Conservation (phyloP, 2,329 filamentous ascomycete species). For the Cytospora mali region DNA sequence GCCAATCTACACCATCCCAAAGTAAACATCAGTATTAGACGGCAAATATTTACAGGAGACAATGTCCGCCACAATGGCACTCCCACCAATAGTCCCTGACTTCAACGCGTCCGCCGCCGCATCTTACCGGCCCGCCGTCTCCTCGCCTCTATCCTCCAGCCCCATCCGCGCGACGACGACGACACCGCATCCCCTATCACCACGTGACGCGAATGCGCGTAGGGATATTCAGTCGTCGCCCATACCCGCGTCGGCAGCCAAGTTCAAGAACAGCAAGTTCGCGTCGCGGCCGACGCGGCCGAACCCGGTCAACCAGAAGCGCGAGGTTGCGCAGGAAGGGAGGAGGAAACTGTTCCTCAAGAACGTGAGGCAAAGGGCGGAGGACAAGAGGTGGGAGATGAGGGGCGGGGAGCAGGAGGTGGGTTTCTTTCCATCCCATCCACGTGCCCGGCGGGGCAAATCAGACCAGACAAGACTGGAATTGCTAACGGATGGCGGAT, state of each 20-base stretch:
- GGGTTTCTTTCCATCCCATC: constrained; percentile 24
- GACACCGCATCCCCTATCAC: constrained; percentile 47
- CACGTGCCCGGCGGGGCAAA: constrained; percentile 40
- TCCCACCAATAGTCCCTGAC: constrained; percentile 47
- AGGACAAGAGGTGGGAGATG: constrained; percentile 62
- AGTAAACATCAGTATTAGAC: background rate
- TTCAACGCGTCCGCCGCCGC: constrained; percentile 38
- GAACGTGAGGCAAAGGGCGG: constrained; percentile 62
- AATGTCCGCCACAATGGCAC: constrained; percentile 42
- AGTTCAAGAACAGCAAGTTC: constrained; percentile 45
- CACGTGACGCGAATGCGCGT: constrained; percentile 46
- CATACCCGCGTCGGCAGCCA: constrained; percentile 35
- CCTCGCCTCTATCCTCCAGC: constrained; percentile 60
- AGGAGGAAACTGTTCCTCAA: constrained; percentile 70
- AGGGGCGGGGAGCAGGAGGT: constrained; percentile 66
- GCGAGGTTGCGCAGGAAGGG: constrained; percentile 65
- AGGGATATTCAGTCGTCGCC: constrained; percentile 51
- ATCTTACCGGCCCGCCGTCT: constrained; percentile 48
- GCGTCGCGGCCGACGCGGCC: constrained; percentile 59
- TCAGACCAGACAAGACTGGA: constrained; percentile 32
- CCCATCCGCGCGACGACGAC: constrained; percentile 57
- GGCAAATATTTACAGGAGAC: constrained; percentile 9
- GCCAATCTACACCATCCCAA: background rate
- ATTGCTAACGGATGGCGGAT: constrained; percentile 5
- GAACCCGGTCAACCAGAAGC: constrained; percentile 61